phyloP scores from a whole-genome alignment of 2,329 filamentous ascomycete species.

The Fusarium siculi region DNA sequence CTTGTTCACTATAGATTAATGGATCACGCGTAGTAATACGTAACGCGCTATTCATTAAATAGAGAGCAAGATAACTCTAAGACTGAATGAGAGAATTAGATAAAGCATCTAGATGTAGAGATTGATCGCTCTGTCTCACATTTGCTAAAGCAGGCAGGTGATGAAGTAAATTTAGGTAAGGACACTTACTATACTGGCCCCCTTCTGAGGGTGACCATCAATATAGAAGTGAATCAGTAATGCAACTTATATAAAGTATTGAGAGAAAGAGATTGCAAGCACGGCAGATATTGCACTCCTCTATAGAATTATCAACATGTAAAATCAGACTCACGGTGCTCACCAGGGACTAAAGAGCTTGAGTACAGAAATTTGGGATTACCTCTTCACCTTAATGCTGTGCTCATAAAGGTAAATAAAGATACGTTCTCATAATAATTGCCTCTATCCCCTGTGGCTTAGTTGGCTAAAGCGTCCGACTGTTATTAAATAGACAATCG shows the following conservation, averaged over 20 bases:
- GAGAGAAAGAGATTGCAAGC: neutral
- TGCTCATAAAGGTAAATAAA: accelerated
- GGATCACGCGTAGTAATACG: no score
- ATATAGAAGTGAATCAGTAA: neutral
- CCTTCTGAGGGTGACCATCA: neutral
- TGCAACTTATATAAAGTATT: neutral
- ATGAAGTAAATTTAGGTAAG: neutral
- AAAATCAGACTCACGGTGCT: neutral
- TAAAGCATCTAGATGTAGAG: neutral
- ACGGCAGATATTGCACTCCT: neutral
- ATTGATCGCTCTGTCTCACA: neutral
- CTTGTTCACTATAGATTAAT: neutral
- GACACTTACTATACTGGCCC: neutral
- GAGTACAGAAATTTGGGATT: neutral
- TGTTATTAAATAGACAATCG: constrained; percentile 42
- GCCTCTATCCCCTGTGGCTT: neutral
- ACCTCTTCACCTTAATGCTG: neutral
- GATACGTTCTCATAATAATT: accelerated
- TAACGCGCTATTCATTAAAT: neutral
- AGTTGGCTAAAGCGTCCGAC: constrained; percentile 33
- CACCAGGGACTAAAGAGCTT: neutral
- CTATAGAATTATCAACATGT: neutral
- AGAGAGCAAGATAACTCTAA: neutral
- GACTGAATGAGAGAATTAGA: neutral
- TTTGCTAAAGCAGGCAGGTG: neutral